phyloP scores from a whole-genome alignment of 306 rosid species.

The Gynostemma pentaphyllum region DNA sequence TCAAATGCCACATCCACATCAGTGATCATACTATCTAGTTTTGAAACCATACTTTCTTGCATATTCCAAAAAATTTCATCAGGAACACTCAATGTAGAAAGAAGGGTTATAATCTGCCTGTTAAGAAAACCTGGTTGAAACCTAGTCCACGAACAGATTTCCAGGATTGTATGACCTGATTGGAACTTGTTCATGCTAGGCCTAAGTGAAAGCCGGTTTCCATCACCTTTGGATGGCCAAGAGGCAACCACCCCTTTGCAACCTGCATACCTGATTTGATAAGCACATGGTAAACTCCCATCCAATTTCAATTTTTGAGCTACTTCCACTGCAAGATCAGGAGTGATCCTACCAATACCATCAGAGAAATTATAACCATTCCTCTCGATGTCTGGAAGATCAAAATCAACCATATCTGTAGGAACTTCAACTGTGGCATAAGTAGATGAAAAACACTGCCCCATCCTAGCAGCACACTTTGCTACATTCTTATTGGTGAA shows the following conservation, averaged over 20 bases:
- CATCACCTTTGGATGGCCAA: constrained; percentile 62
- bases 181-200: constrained; percentile 59
- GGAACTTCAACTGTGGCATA: constrained; percentile 78
- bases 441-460: constrained; percentile 80
- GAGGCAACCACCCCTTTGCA: constrained; percentile 80
- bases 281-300: constrained; percentile 48
- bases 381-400: constrained; percentile 46
- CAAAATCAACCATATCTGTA: constrained; percentile 24
- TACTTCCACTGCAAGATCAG: constrained; percentile 71
- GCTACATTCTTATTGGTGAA: constrained; percentile 45
- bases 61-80: constrained; percentile 64
- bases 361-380: constrained; percentile 53
- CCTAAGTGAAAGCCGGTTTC: constrained; percentile 52
- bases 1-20: constrained; percentile 59
- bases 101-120: constrained; percentile 68
- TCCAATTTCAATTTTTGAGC: constrained; percentile 61
- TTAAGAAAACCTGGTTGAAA: constrained; percentile 86
- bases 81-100: constrained; percentile 46
- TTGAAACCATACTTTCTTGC: constrained; percentile 69
- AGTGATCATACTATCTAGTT: constrained; percentile 41
- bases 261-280: constrained; percentile 85
- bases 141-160: constrained; percentile 84
- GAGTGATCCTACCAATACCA: constrained; percentile 75
- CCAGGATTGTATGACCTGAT: constrained; percentile 44
- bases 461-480: constrained; percentile 90